phyloP scores from a whole-genome alignment of 371 early-diverging fungal genomes.

The Mortierella sp. region DNA sequence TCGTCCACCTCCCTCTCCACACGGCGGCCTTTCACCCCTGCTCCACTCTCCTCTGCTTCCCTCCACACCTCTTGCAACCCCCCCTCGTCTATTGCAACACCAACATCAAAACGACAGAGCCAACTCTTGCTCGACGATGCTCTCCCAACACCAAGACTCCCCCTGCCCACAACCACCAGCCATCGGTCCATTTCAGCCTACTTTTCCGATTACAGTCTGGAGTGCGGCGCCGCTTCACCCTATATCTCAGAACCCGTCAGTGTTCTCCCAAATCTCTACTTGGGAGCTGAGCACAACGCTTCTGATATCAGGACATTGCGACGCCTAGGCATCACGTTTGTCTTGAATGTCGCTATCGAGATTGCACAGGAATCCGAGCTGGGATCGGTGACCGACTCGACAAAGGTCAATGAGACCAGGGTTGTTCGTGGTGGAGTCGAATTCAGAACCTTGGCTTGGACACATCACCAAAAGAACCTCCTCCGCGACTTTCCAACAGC shows the following conservation, averaged over 20 bases:
- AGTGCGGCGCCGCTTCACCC: constrained; percentile 43
- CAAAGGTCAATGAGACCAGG: constrained; percentile 2
- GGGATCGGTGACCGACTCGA: not conserved
- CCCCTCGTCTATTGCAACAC: not conserved
- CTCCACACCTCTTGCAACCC: constrained; percentile 14
- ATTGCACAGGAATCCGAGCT: constrained; percentile 41
- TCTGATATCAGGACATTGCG: constrained; percentile 54
- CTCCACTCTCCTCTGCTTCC: constrained; percentile 25
- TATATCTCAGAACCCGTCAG: constrained; percentile 63
- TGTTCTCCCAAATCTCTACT: constrained; percentile 74
- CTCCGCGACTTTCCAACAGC: constrained; percentile 71
- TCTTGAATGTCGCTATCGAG: constrained; percentile 83
- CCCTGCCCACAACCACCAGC: constrained; percentile 17
- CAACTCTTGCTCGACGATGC: constrained; percentile 43
- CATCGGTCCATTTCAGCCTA: constrained; percentile 51
- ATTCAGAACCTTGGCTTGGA: constrained; percentile 76
- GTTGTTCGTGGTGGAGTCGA: constrained; percentile 23
- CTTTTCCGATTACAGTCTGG: constrained; percentile 47
- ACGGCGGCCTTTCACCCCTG: constrained; percentile 37
- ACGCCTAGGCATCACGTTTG: constrained; percentile 60
- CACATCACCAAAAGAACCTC: constrained; percentile 79
- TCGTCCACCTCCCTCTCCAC: constrained; percentile 23
- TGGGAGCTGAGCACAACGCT: constrained; percentile 74
- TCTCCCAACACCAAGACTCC: constrained; percentile 31
- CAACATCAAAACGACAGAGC: constrained; percentile 25